A percentile compares a stretch with the other conserved stretches of the same genome.
Conservation (phyloP, 805 yeast species). For the Ogataea populi-albae region DNA sequence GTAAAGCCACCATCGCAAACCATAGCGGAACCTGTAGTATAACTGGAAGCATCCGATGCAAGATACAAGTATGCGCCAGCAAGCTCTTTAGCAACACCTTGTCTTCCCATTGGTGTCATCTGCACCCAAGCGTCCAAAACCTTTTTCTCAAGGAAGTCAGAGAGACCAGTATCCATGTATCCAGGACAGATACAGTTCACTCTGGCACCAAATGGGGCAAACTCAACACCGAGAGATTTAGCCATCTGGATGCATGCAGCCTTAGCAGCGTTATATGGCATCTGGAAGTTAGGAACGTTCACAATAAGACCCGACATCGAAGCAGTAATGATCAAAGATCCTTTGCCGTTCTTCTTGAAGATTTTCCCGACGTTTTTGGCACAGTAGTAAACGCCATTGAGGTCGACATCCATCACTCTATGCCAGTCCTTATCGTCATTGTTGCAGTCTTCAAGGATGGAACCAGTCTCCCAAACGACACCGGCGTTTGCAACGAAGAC, state of each 20-base stretch:
- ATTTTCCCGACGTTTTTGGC: conserved; percentile 49
- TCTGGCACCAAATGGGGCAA: conserved; percentile 46
- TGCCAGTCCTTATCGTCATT: conserved; percentile 35
- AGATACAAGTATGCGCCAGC: conserved; percentile 52
- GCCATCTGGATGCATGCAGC: conserved; percentile 50
- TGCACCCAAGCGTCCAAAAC: conserved; percentile 30
- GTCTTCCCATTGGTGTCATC: conserved; percentile 47
- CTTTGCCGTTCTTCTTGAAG: conserved; percentile 46
- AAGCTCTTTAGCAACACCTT: conserved; percentile 48
- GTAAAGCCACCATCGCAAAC: conserved; percentile 53
- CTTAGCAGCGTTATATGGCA: conserved; percentile 49
- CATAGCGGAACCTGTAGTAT: conserved; percentile 48
- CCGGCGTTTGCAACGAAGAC: conserved; percentile 44
- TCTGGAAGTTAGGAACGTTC: conserved; percentile 52
- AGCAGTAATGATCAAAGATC: conserved; percentile 51
- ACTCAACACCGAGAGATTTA: conserved; percentile 47
- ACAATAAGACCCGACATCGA: conserved; percentile 56
- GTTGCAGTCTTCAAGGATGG: conserved; percentile 32
- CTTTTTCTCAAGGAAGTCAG: conserved; percentile 30
- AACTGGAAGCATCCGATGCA: conserved; percentile 51
- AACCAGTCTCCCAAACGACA: conserved; percentile 35
- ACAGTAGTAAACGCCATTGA: conserved; percentile 52
- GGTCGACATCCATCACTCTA: conserved; percentile 48
- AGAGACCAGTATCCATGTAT: conserved; percentile 47
- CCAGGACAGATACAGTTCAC: conserved; percentile 54